A percentile compares a stretch with the other conserved stretches of the same genome.
phyloP scores from a whole-genome alignment of 345 rosid genomes.

The Chamaenerion angustifolium region DNA sequence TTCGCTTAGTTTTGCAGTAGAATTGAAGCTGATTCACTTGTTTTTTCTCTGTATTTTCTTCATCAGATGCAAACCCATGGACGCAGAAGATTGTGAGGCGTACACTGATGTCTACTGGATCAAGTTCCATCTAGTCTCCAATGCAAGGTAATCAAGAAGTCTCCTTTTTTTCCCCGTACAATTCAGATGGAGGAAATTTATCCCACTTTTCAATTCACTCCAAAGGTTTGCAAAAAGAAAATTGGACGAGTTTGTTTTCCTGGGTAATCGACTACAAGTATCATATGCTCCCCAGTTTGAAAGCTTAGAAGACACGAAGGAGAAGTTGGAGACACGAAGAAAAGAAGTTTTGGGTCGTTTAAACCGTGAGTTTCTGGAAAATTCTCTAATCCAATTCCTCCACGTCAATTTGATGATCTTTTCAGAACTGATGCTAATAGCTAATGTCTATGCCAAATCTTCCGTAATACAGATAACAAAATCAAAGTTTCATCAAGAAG shows the following conservation, averaged over 20 bases:
- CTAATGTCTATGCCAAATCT: too few relatives aligned
- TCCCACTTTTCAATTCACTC: neutral
- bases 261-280: conserved; percentile 60
- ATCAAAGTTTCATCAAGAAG: too few relatives aligned
- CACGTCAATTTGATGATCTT: too few relatives aligned
- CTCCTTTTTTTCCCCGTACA: too few relatives aligned
- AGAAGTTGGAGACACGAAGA: conserved; percentile 69
- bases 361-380: conserved; percentile 30
- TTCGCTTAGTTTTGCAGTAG: too few relatives aligned
- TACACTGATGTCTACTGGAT: conserved; percentile 84
- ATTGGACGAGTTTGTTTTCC: conserved; percentile 64
- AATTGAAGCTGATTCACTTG: too few relatives aligned
- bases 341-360: conserved; percentile 57
- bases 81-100: conserved; percentile 71
- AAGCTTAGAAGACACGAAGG: conserved; percentile 50
- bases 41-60: too few relatives aligned
- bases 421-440: too few relatives aligned
- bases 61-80: conserved; percentile 78
- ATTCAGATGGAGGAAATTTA: too few relatives aligned
- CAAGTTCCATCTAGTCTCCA: conserved; percentile 49
- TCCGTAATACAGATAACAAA: too few relatives aligned
- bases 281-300: conserved; percentile 77
- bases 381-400: too few relatives aligned
- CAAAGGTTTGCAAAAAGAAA: conserved; percentile 79
- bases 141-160: conserved; percentile 42